Evolutionary conservation across 768 basidiomycete genomes (phyloP).

Genomic region (Leccinum longicurvipes): DNA sequence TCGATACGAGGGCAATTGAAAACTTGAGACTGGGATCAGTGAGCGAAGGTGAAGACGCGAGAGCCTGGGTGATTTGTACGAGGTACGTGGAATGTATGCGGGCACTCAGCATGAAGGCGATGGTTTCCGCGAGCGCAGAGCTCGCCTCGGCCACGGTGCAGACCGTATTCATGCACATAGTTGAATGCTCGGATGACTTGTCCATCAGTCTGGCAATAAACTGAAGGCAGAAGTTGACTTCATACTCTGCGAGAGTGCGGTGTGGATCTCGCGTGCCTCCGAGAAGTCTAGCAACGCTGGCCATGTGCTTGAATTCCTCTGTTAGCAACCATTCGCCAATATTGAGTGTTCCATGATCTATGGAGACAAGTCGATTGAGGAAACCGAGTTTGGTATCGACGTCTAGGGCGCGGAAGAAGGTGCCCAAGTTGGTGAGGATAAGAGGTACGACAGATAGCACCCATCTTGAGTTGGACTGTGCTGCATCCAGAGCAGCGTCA

Average conservation of each 20-base stretch:
- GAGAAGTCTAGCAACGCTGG: slow-evolving; percentile 37
- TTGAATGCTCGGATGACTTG: slow-evolving; percentile 35
- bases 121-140: slow-evolving; percentile 36
- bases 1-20: slow-evolving; percentile 30
- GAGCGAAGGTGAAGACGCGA: slow-evolving; percentile 26
- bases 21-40: slow-evolving; percentile 31
- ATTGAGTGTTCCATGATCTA: slow-evolving; percentile 42
- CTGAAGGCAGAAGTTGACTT: slow-evolving; percentile 47
- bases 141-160: slow-evolving; percentile 43
- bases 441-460: slow-evolving; percentile 52
- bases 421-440: slow-evolving; percentile 49
- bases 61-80: slow-evolving; percentile 37
- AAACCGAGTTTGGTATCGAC: slow-evolving; percentile 52
- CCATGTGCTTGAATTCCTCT: slow-evolving; percentile 59
- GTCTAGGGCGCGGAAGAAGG: slow-evolving; percentile 57
- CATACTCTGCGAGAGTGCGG: slow-evolving; percentile 42
- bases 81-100: slow-evolving; percentile 46
- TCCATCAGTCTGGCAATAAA: slow-evolving; percentile 46
- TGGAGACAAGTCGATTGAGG: slow-evolving; percentile 48
- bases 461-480: slow-evolving; percentile 44
- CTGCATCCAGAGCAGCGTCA: slow-evolving; percentile 14
- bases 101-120: slow-evolving; percentile 47
- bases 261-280: slow-evolving; percentile 33
- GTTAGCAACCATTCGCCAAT: slow-evolving; percentile 58
- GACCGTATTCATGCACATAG: slow-evolving; percentile 45